Evolutionary conservation across 345 rosid genomes (phyloP), one percentile per base, ranked within the genome.

Genomic region (Abelmoschus esculentus): DNA sequence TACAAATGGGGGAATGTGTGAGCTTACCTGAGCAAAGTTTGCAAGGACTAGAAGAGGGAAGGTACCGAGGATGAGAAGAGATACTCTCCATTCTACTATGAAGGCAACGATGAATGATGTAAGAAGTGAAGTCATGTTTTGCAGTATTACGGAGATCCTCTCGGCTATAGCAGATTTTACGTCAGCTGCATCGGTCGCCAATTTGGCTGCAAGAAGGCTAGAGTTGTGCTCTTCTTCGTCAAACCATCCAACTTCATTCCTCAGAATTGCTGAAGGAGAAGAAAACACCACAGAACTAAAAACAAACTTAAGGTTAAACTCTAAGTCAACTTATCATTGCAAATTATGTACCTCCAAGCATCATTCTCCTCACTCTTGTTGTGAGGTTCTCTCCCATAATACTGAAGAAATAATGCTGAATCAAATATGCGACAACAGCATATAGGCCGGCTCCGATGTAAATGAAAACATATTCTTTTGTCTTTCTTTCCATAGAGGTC

Each of bases 371-470:
- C 57, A 95, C 99, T 84, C 99, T 82, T 32, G 99, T 95, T 6
- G 99, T 95, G 73, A 95, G 98, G 69, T 95, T 95, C 80, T 95
- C 99, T 70, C 99, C 99, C 99, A 95, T 95, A 22, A 95, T 91
- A 76, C 99, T 91, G 79, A 95, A 95, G 89, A 95, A 95, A 79
- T 95, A 95, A 80, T 95, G 99, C 78, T 95, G 99, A 53, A 95
- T 95, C 90, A 95, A 78, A 67, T 95, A 95, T 18, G 99, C 98
- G 6, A 81, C 83, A 13, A 95, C 99, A 0, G 98, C 99, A 46
- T 95, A 95, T 54, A 95, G 84, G 38, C 99, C 99, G 5, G 96
- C 92, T 59, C 99, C 99, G 10, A 95, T 95, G 84, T 90, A 95
- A 65, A 95, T 89, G 79, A 95, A 95, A 56, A 95, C 99, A 36